phyloP scores from a whole-genome alignment of 169 alveolate genomes.

The Babesia bigemina region DNA sequence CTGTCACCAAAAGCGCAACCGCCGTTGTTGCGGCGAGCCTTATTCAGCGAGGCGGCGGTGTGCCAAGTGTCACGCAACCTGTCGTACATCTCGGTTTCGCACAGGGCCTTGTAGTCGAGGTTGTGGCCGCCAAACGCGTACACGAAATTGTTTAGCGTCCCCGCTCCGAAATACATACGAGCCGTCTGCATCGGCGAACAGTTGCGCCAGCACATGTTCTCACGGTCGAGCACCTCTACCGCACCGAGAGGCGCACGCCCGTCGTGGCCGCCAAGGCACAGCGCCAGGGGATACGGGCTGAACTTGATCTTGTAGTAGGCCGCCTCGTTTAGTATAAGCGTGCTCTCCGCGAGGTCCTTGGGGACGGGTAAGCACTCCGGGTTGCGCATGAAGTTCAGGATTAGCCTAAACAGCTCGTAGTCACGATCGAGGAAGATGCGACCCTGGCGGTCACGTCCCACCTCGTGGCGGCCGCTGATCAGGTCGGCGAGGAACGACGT shows the following conservation, averaged over 20 bases:
- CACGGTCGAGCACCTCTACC: conserved; percentile 82
- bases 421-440: conserved; percentile 86
- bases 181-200: conserved; percentile 86
- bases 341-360: conserved; percentile 81
- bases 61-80: conserved; percentile 85
- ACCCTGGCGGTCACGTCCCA: conserved; percentile 84
- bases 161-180: conserved; percentile 81
- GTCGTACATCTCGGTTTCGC: conserved; percentile 89
- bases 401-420: conserved; percentile 80
- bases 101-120: conserved; percentile 89
- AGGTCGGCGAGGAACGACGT: conserved; percentile 79
- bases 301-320: conserved; percentile 80
- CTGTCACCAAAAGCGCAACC: conserved; percentile 71
- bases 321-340: conserved; percentile 78
- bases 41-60: conserved; percentile 75
- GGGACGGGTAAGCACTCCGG: conserved; percentile 78
- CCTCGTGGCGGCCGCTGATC: conserved; percentile 82
- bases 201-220: conserved; percentile 86
- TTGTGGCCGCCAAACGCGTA: conserved; percentile 90
- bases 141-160: conserved; percentile 77
- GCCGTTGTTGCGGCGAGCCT: conserved; percentile 83
- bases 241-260: conserved; percentile 80
- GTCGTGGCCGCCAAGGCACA: conserved; percentile 84
- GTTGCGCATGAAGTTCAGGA: conserved; percentile 83
- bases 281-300: conserved; percentile 83